Conservation (phyloP, 2,329 filamentous ascomycete genomes). For the Diaporthe helianthi region DNA sequence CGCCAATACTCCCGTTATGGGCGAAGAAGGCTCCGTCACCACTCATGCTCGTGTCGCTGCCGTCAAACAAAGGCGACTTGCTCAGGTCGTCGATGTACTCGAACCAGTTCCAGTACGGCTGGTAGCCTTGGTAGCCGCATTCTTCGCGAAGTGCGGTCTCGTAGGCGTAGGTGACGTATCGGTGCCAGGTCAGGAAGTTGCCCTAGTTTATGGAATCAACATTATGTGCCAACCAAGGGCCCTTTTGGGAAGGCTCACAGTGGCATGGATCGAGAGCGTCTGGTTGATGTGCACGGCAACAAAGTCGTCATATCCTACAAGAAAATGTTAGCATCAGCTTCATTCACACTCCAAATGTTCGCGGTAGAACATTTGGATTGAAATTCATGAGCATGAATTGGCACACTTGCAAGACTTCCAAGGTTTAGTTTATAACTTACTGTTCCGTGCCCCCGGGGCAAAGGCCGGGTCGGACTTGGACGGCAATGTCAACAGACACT, state of each 20-base stretch:
- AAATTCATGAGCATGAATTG: too few species aligned
- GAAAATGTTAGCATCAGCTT: not conserved
- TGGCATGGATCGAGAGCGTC: constrained; percentile 46
- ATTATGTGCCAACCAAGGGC: not conserved
- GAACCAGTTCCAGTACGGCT: constrained; percentile 29
- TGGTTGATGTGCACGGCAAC: constrained; percentile 57
- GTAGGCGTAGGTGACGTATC: constrained; percentile 1
- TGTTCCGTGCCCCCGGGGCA: not conserved
- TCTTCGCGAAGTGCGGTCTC: constrained; percentile 27
- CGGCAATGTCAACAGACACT: not conserved
- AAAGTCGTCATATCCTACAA: constrained; percentile 52
- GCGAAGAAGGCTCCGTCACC: constrained; percentile 13
- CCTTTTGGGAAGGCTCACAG: not conserved
- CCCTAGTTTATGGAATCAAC: not conserved
- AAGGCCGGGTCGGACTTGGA: constrained; percentile 1
- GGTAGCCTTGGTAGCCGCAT: constrained; percentile 27
- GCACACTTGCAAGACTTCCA: too few species aligned
- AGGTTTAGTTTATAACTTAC: too few species aligned
- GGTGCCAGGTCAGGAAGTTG: constrained; percentile 30
- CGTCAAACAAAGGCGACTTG: constrained; percentile 21
- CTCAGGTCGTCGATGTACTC: not conserved
- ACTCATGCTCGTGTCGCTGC: constrained; percentile 24
- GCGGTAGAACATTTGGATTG: not conserved
- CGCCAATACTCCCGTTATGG: constrained; percentile 16
- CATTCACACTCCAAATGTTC: too few species aligned